Conservation (phyloP, 495 filamentous ascomycete species). For the Cercophora newfieldiana region DNA sequence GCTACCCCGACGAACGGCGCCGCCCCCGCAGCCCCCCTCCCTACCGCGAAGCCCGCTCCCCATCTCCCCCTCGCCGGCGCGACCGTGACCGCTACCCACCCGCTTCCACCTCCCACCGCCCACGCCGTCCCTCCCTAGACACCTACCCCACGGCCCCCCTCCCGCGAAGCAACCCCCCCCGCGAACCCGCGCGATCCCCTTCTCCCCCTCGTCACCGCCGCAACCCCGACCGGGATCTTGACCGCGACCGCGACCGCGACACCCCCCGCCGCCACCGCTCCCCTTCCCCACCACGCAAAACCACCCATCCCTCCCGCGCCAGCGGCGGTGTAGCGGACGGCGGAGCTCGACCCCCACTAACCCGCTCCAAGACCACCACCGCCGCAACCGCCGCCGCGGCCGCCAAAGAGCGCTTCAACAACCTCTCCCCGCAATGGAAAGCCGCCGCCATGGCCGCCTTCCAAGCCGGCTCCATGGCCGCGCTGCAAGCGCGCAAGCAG, state of each 20-base stretch:
- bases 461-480: constrained; percentile 42
- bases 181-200: background rate
- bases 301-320: background rate
- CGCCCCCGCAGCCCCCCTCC: constrained; percentile 12
- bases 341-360: background rate
- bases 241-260: background rate
- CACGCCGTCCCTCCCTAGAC: background rate
- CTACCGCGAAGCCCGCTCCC: constrained; percentile 1
- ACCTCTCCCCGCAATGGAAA: constrained; percentile 29
- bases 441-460: constrained; percentile 42
- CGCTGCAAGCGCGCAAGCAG: constrained; percentile 38
- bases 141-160: background rate
- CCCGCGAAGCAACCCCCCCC: background rate
- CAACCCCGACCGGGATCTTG: background rate
- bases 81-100: constrained; percentile 7
- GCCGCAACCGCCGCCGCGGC: constrained; percentile 14
- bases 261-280: background rate
- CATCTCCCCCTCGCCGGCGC: constrained; percentile 3
- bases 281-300: background rate
- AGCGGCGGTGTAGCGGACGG: too few relatives aligned
- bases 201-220: background rate
- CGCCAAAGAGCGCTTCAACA: constrained; percentile 1
- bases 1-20: constrained; percentile 1
- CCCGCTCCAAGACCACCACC: constrained; percentile 22
- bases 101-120: constrained; percentile 1